These are phyloP conservation scores for Scolecobasidium constrictum DNA, from an alignment of 2,329 filamentous ascomycete genomes.

Conservation along the genomic window DNA sequence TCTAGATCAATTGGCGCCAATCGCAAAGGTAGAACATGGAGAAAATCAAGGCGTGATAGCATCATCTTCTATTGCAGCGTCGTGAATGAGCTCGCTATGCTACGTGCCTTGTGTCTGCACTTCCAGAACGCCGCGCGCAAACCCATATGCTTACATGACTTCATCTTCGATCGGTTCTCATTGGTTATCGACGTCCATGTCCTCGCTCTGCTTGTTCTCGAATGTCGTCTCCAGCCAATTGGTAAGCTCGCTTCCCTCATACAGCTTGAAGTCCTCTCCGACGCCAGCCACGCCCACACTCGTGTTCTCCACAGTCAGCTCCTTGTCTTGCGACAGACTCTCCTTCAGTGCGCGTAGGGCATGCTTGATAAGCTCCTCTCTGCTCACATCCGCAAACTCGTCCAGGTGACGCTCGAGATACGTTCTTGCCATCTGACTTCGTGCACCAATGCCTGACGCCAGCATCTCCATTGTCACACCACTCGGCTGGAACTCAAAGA, in stretches of 20 bases:
- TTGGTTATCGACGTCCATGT: slow-evolving; percentile 11
- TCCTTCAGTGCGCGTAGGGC: slow-evolving; percentile 88
- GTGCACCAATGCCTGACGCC: slow-evolving; percentile 88
- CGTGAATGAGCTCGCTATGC: too few species aligned
- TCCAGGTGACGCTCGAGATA: slow-evolving; percentile 92
- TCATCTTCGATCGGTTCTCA: background rate
- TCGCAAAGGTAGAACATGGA: too few species aligned
- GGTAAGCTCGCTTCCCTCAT: slow-evolving; percentile 71
- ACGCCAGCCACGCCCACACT: slow-evolving; percentile 76
- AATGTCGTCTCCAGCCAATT: slow-evolving; percentile 11
- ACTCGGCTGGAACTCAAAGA: slow-evolving; percentile 96
- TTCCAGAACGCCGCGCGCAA: background rate
- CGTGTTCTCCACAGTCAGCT: slow-evolving; percentile 94
- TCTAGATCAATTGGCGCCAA: too few species aligned
- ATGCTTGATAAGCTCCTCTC: slow-evolving; percentile 84
- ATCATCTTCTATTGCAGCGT: too few species aligned
- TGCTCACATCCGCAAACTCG: slow-evolving; percentile 60
- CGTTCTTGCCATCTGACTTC: slow-evolving; percentile 94
- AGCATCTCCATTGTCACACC: slow-evolving; percentile 97
- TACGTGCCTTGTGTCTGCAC: too few species aligned
- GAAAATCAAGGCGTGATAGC: too few species aligned
- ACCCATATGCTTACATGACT: slow-evolving; percentile 1
- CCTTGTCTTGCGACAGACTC: slow-evolving; percentile 91
- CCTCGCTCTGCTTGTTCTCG: slow-evolving; percentile 10
- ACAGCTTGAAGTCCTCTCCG: slow-evolving; percentile 76